Base-by-base conservation (phyloP, 202 grass and related monocot genomes). In the Bolboschoenoplectus hybrid region DNA sequence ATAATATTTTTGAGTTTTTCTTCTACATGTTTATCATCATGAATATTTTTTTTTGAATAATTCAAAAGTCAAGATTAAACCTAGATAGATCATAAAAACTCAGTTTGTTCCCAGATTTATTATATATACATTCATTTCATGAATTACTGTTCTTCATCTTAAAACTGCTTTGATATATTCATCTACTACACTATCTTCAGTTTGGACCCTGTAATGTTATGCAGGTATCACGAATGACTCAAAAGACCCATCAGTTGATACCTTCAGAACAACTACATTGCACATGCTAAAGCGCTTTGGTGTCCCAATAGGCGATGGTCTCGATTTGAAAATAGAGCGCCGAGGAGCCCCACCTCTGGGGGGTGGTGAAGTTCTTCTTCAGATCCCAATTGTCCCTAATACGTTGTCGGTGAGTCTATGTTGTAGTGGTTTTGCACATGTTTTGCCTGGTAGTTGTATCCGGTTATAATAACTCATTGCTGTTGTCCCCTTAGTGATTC, bases 161-260 rank as follows among this genome's bases (percentile, higher is more conserved):
- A n/a, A 49, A 26, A 74, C 70, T 57, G 34, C 69, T 12, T 85
- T 13, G 49, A 51, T 16, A 63, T 64, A 46, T 87, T 1, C 45
- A 26, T 26, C 36, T 81, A 56, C 13, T 67, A 41, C 63, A 74
- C n/a, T 65, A 75, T 20, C 60, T 68, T 84, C 1, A 52, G 75
- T 47, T 55, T 36, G 57, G 32, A 65, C n/a, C 4, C 17, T 72
- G 19, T 74, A 49, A 50, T 32, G 41, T 19, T 11, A 87, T 87
- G 26, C 86, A 99, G 97, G 97, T 84, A 91, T 99, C 84, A 99
- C 97, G 9, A 99, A 99, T 85, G 92, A 99, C 87, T 83, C 91
- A 1, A 97, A 94, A 85, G 93, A 99, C 35, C 90, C 93, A 60
- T 94, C 93, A 56, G 89, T 94, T 26, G 97, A 97, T 75, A 91